Conservation (phyloP, 805 yeast genomes). For the Cyberlindnera japonica region DNA sequence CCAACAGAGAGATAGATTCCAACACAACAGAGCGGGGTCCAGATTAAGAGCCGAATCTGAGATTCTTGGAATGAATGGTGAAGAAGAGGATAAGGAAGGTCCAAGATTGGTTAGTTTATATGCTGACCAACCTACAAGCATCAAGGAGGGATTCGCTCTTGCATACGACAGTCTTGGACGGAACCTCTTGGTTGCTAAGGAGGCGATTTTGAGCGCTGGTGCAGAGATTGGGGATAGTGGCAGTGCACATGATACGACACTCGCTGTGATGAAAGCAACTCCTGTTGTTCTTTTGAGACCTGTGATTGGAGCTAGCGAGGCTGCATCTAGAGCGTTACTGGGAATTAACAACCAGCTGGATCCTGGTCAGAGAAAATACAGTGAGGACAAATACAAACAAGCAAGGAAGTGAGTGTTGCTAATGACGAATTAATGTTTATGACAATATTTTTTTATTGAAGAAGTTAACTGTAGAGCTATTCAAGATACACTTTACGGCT, state of each 20-base stretch:
- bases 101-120: slow-evolving; percentile 61
- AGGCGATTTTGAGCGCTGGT: slow-evolving; percentile 57
- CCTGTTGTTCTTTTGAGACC: slow-evolving; percentile 83
- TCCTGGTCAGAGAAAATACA: slow-evolving; percentile 52
- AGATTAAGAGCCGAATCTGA: not conserved
- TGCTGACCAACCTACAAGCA: slow-evolving; percentile 75
- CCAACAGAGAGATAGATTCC: slow-evolving; percentile 4
- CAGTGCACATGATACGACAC: slow-evolving; percentile 61
- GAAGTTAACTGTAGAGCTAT: not conserved
- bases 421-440: slow-evolving; percentile 1
- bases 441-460: no score
- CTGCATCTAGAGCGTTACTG: slow-evolving; percentile 73
- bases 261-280: slow-evolving; percentile 66
- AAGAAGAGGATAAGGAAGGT: slow-evolving; percentile 22
- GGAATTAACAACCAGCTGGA: slow-evolving; percentile 83
- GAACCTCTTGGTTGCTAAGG: slow-evolving; percentile 62
- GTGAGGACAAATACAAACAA: slow-evolving; percentile 63
- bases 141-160: slow-evolving; percentile 67
- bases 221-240: slow-evolving; percentile 61
- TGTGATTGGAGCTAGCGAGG: slow-evolving; percentile 89
- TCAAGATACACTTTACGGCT: slow-evolving; percentile 8
- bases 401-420: slow-evolving; percentile 8
- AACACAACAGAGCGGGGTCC: not conserved
- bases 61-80: slow-evolving; percentile 2
- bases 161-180: slow-evolving; percentile 72